phyloP scores from a whole-genome alignment of 345 rosid species.

The Gossypium australe region DNA sequence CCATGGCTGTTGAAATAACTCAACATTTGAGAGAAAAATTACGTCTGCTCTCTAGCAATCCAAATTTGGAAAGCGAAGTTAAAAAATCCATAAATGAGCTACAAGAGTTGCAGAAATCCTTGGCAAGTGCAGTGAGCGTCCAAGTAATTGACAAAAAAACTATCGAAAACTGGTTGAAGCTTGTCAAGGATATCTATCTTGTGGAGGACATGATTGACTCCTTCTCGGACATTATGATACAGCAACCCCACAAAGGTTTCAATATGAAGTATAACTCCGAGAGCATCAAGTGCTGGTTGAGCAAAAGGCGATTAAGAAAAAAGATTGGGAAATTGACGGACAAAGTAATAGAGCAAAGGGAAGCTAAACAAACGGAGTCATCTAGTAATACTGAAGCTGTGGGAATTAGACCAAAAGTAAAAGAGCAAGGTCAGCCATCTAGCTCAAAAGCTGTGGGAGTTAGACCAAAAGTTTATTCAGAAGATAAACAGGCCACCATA shows the following conservation, averaged over 20 bases:
- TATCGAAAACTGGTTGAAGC: background rate
- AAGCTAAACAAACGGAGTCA: background rate
- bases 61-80: background rate
- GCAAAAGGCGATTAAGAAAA: background rate
- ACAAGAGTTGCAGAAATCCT: background rate
- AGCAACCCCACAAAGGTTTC: background rate
- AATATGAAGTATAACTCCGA: no score
- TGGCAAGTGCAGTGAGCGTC: background rate
- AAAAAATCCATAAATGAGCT: background rate
- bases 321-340: background rate
- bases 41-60: background rate
- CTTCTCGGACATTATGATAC: background rate
- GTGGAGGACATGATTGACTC: background rate
- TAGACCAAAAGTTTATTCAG: no score
- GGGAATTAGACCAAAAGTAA: no score
- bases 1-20: background rate
- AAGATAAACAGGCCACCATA: no score
- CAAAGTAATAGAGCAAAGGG: background rate
- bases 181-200: background rate
- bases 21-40: background rate
- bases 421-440: background rate
- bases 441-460: background rate
- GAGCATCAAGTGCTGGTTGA: no score
- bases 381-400: background rate
- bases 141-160: no score